Percentiles rank a stretch among this genome's conserved stretches.
Conservation (phyloP, 2,329 filamentous ascomycete genomes). For the Phoma sp. region DNA sequence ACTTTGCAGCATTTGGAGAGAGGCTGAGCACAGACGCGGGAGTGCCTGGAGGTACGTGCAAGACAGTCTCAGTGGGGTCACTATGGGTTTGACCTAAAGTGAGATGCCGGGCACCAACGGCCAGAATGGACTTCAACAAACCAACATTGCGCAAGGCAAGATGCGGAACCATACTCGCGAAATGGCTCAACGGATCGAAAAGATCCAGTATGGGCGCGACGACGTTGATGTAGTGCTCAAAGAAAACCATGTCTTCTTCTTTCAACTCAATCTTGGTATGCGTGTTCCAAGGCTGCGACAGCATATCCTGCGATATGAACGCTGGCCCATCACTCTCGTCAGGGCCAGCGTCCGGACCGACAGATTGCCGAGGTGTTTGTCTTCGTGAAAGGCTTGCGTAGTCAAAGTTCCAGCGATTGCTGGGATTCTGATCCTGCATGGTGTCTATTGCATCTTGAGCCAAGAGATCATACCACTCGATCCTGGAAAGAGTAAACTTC, state of each 20-base stretch:
- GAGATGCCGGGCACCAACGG: constrained; percentile 60
- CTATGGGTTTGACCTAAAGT: constrained; percentile 46
- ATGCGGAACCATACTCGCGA: constrained; percentile 41
- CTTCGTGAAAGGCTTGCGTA: constrained; percentile 53
- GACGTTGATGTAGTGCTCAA: constrained; percentile 48
- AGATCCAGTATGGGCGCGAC: constrained; percentile 52
- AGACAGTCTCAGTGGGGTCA: constrained; percentile 28
- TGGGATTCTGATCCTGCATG: constrained; percentile 41
- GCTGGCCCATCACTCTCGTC: constrained; percentile 7
- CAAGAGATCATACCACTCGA: constrained; percentile 57
- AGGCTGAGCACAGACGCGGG: constrained; percentile 22
- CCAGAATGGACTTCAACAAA: constrained; percentile 63
- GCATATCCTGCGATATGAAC: constrained; percentile 11
- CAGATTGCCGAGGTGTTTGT: constrained; percentile 38
- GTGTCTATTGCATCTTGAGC: constrained; percentile 51
- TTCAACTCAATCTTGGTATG: constrained; percentile 34
- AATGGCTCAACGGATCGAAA: constrained; percentile 51
- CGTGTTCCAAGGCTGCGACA: constrained; percentile 34
- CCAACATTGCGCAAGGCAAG: constrained; percentile 61
- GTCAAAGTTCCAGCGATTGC: constrained; percentile 47
- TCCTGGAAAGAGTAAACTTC: background rate
- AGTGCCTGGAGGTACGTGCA: constrained; percentile 32
- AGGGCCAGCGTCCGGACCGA: constrained; percentile 35
- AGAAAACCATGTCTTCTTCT: constrained; percentile 47
- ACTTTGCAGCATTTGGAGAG: constrained; percentile 42